Base-by-base conservation (phyloP, 108 stramenopile species). In the Asterionellopsis glacialis region DNA sequence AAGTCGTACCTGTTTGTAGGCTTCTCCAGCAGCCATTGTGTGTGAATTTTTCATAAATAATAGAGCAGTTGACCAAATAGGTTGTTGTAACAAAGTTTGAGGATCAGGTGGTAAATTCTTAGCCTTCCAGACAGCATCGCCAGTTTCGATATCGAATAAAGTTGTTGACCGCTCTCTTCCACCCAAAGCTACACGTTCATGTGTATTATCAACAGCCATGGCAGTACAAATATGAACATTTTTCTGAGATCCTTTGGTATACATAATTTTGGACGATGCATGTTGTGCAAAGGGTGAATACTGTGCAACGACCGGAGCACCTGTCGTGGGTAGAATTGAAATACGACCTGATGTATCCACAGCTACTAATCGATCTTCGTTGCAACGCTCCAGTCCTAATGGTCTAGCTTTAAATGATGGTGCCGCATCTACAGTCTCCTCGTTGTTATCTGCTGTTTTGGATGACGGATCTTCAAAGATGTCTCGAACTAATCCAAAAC, bases 61-160 rank as follows among this genome's bases (percentile, higher is more conserved):
- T 19, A 93, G 61, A 9, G 84, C 58, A 0, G 87, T 76, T 24
- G 91, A 77, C 91, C 91, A 93, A 21, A 88, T 70, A 9, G 82
- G 88, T 49, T 85, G 83, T 57, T 87, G 88, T 0, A 93, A 58
- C 18, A 93, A 65, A 18, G 91, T 93, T 73, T 85, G 88, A 16
- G 86, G 86, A 77, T 93, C 85, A 9, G 91, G 85, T 39, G 87
- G 78, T 43, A 89, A 49, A 73, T 93, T 93, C 64, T 93, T 93
- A 19, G 88, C 80, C 64, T 91, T 93, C 83, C 85, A 93, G 7
- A 86, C 55, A 0, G 68, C 45, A 28, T 79, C 68, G 1, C 83
- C 82, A 53, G 69, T 85, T 54, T 69, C 68, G 44, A 88, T 21
- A 79, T 93, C 91, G 25, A 83, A 45, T 11, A 89, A 10, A 11